Conservation (phyloP, 129 eudicot species). For the Saussurea involucrata region DNA sequence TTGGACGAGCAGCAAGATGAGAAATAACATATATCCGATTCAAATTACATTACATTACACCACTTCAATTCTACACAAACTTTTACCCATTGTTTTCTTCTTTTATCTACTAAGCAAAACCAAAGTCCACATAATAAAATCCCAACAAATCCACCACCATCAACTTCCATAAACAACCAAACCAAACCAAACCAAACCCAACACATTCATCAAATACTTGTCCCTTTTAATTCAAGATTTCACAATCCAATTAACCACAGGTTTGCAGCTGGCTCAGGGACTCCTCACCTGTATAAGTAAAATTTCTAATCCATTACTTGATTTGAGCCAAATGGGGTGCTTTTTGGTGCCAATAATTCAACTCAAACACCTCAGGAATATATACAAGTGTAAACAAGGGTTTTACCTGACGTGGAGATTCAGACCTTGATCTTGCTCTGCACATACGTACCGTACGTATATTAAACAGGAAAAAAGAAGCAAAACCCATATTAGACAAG, state of each 20-base stretch:
- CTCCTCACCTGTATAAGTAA: not conserved
- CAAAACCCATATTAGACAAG: not conserved
- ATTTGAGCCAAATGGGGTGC: too few relatives aligned
- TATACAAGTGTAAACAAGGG: too few relatives aligned
- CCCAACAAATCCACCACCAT: not conserved
- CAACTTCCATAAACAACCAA: not conserved
- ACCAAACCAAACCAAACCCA: not conserved
- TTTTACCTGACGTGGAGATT: constrained; percentile 62
- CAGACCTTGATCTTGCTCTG: constrained; percentile 37
- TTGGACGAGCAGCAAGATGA: too few relatives aligned
- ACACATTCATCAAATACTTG: not conserved
- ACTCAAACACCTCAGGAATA: too few relatives aligned
- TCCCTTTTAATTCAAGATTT: not conserved
- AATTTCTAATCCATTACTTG: not conserved
- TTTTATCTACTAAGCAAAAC: not conserved
- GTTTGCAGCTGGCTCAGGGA: not conserved
- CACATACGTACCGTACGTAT: too few relatives aligned
- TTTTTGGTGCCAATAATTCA: too few relatives aligned
- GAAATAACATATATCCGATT: not conserved
- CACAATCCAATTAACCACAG: not conserved
- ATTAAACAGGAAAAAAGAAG: not conserved
- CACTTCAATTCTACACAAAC: not conserved
- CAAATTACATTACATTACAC: not conserved
- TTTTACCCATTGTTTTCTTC: not conserved
- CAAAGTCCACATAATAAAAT: not conserved